Conservation (phyloP, 129 eudicot genomes). For the Gnaphalium uliginosum region DNA sequence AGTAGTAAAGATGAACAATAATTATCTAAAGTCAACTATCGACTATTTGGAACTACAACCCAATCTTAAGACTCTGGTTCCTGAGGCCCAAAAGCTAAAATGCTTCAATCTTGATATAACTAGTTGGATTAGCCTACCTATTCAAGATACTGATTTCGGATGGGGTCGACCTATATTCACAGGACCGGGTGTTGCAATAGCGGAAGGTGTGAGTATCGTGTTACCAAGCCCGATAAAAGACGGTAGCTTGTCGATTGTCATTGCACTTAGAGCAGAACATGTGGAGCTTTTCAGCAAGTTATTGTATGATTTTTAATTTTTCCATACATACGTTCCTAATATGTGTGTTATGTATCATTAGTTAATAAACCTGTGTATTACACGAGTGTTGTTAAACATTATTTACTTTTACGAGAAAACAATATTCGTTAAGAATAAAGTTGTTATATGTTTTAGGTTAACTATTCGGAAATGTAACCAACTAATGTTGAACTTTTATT, state of each 20-base stretch:
- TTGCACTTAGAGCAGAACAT: not conserved
- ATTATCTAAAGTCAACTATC: not conserved
- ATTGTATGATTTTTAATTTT: not conserved
- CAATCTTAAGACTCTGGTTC: too few relatives aligned
- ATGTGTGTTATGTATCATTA: too few relatives aligned
- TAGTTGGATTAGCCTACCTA: not conserved
- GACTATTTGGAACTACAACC: conserved; percentile 1
- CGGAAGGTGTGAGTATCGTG: not conserved
- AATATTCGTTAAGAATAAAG: too few relatives aligned
- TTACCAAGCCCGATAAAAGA: not conserved
- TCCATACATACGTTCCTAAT: too few relatives aligned
- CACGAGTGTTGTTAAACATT: too few relatives aligned
- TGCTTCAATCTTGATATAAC: not conserved
- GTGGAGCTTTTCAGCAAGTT: not conserved
- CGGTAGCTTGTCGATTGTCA: not conserved
- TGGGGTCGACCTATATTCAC: not conserved
- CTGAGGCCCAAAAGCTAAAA: not conserved
- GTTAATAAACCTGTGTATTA: too few relatives aligned
- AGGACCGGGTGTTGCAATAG: not conserved
- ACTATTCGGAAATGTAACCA: too few relatives aligned
- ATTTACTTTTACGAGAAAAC: too few relatives aligned
- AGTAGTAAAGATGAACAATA: not conserved
- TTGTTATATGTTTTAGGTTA: too few relatives aligned
- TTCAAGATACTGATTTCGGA: not conserved
- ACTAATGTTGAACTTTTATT: too few relatives aligned